These are phyloP conservation scores for Tremellales sp. DNA, from an alignment of 1,284 basidiomycete genomes.

Conservation along the genomic window DNA sequence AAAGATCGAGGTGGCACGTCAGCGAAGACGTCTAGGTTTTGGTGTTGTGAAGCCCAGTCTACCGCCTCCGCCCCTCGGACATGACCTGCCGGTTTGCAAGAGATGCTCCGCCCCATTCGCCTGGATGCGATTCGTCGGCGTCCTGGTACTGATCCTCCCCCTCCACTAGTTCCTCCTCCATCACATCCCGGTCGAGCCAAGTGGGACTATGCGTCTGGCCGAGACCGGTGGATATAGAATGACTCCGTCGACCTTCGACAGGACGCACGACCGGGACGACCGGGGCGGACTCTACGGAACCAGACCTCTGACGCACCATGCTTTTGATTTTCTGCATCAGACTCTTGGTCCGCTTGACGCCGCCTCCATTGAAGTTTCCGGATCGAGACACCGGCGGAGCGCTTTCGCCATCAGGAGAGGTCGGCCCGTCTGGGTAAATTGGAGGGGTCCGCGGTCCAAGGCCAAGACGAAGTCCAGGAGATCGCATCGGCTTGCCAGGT, in stretches of 20 bases:
- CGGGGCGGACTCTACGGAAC: constrained; percentile 21
- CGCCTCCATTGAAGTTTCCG: constrained; percentile 8
- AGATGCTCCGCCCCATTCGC: constrained; percentile 2
- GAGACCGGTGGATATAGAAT: constrained; percentile 17
- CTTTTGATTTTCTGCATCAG: constrained; percentile 50
- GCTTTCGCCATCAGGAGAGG: constrained; percentile 14
- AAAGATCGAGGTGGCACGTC: neutral
- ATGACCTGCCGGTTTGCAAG: too few species aligned
- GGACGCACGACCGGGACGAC: constrained; percentile 4
- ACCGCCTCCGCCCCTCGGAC: constrained; percentile 9
- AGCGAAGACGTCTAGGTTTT: neutral
- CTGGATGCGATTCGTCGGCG: constrained; percentile 10
- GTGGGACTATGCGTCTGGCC: constrained; percentile 3
- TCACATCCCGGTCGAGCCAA: constrained; percentile 8
- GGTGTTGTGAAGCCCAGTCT: neutral
- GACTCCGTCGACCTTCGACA: constrained; percentile 15
- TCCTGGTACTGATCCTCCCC: constrained; percentile 19
- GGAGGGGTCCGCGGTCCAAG: constrained; percentile 18
- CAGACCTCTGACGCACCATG: constrained; percentile 47
- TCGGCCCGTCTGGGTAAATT: constrained; percentile 15
- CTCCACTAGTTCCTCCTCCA: constrained; percentile 14
- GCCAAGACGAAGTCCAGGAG: constrained; percentile 33
- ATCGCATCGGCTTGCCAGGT: constrained; percentile 27
- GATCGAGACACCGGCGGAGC: constrained; percentile 9
- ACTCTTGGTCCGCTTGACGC: constrained; percentile 49